These are phyloP conservation scores for Malassezia sp. DNA, from an alignment of 1,284 basidiomycete genomes.

Conservation along the genomic window DNA sequence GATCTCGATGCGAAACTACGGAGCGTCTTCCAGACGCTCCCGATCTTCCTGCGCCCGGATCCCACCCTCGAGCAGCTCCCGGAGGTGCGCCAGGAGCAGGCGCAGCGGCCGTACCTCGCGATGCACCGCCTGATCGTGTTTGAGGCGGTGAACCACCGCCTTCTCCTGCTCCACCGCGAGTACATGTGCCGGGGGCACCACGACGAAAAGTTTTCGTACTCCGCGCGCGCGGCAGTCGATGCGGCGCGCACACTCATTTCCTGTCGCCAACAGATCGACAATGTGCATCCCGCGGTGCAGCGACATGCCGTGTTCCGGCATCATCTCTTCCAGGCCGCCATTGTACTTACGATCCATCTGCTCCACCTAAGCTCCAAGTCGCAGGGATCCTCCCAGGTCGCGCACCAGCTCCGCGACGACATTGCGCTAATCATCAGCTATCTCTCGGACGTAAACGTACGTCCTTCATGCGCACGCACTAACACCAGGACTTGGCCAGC, in stretches of 20 bases:
- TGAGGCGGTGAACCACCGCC: constrained; percentile 28
- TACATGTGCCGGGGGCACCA: constrained; percentile 31
- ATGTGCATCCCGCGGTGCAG: constrained; percentile 17
- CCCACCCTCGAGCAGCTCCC: constrained; percentile 31
- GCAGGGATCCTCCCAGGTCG: constrained; percentile 49
- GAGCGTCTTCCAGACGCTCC: constrained; percentile 20
- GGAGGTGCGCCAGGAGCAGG: constrained; percentile 24
- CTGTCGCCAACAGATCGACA: constrained; percentile 17
- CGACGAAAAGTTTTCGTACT: constrained; percentile 29
- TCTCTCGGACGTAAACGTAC: neutral
- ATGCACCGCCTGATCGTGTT: constrained; percentile 29
- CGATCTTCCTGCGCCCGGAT: constrained; percentile 27
- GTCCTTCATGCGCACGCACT: neutral
- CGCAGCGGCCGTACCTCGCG: constrained; percentile 29
- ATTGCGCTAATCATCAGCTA: constrained; percentile 15
- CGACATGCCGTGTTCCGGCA: constrained; percentile 52
- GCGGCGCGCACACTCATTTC: constrained; percentile 17
- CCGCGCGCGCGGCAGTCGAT: constrained; percentile 19
- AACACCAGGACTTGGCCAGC: no score
- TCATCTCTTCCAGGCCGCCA: constrained; percentile 57
- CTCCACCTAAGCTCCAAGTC: constrained; percentile 74
- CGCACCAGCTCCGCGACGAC: constrained; percentile 17
- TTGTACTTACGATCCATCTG: constrained; percentile 72
- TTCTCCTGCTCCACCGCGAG: constrained; percentile 32
- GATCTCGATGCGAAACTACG: constrained; percentile 28